These are phyloP conservation scores for Ogataea nonfermentans DNA, from an alignment of 805 yeast species.

Conservation along the genomic window DNA sequence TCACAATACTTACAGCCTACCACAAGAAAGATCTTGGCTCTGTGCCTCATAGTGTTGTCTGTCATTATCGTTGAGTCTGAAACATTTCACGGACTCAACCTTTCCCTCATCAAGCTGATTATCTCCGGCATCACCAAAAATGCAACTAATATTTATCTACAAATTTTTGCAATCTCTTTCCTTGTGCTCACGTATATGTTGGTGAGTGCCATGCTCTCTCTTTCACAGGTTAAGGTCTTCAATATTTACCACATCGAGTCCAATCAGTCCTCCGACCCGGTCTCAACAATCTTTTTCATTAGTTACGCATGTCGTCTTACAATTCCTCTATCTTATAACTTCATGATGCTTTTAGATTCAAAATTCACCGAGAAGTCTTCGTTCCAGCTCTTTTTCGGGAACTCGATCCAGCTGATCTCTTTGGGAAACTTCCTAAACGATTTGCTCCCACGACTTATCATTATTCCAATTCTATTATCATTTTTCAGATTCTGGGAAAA, in stretches of 20 bases:
- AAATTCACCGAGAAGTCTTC: conserved; percentile 35
- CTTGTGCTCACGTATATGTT: conserved; percentile 64
- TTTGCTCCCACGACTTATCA: conserved; percentile 69
- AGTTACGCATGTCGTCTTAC: conserved; percentile 80
- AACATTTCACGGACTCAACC: conserved; percentile 62
- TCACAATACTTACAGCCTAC: conserved; percentile 47
- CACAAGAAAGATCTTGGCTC: conserved; percentile 42
- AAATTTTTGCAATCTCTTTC: conserved; percentile 42
- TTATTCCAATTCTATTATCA: conserved; percentile 68
- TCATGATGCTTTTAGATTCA: conserved; percentile 57
- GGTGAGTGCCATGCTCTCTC: conserved; percentile 59
- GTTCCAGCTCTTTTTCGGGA: conserved; percentile 74
- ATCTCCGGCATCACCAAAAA: conserved; percentile 25
- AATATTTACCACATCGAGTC: conserved; percentile 71
- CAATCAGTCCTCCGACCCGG: conserved; percentile 67
- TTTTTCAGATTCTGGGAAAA: conserved; percentile 66
- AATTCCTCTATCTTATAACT: conserved; percentile 78
- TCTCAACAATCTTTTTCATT: conserved; percentile 72
- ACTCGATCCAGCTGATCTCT: conserved; percentile 71
- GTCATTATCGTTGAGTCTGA: conserved; percentile 69
- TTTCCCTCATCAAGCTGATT: conserved; percentile 58
- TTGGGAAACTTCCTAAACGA: conserved; percentile 70
- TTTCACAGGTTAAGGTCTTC: conserved; percentile 67
- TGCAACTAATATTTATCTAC: conserved; percentile 20
- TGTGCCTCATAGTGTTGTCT: conserved; percentile 44